Base-by-base conservation (phyloP, 2,329 filamentous ascomycete genomes). In the Graphilbum ipis-grandicollis region DNA sequence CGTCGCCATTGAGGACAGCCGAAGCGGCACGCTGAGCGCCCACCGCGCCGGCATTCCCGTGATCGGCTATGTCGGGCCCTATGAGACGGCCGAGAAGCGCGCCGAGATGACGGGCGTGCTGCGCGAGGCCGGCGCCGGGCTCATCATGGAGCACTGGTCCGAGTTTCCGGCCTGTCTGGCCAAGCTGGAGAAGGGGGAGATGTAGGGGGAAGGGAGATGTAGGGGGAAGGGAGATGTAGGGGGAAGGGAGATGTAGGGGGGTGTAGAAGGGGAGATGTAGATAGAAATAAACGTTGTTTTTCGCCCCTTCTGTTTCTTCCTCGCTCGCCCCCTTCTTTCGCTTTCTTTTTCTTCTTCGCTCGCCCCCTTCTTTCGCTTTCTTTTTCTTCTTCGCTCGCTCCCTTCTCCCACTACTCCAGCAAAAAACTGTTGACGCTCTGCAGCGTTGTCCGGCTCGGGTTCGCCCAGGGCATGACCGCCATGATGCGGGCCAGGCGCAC, bases 381-480 rank as follows among this genome's bases (percentile, higher is more conserved):
- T 19, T 21, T 9, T 36, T 33, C 21, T 8, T 31, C 33, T 39
- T 39, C 30, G 12, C 25, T 32, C 22, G 22, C 22, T 18, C 14
- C 22, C 23, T 32, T 36, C 28, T 17, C 28, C 23, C 51, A 50
- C 55, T 58, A 62, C 39, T 66, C 66, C 74, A 96, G 88, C 36
- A 96, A 58, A 49, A 83, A 93, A 38, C 81, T 81, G 55, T 96
- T 94, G 5, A 96, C 79, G 46, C 83, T 88, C 56, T 94, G 86
- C 28, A 96, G 59, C 0, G 86, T 94, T 18, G 81, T 68, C 26
- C 90, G 66, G 43, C 77, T 86, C 0, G 88, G 86, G 51, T 92
- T 93, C 3, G 78, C 79, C 46, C 79, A 75, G 1, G 85, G 79
- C 51, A 79, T 77, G 0, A 71, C 72, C 5, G 75, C 78, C 55